Conservation (phyloP, 2,329 filamentous ascomycete species). For the Alternaria triticina region DNA sequence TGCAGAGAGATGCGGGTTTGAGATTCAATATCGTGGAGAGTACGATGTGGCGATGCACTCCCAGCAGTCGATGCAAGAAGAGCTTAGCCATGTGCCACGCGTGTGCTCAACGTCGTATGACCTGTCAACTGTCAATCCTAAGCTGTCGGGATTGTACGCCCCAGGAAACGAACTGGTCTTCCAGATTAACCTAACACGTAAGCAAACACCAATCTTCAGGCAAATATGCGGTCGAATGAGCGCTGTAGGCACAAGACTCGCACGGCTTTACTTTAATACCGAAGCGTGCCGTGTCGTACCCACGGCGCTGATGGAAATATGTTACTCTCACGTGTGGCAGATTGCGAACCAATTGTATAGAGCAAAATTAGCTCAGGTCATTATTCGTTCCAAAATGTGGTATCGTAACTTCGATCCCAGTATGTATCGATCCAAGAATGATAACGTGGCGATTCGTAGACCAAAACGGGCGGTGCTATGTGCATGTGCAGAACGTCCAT, state of each 20-base stretch:
- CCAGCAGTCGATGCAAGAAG: not conserved
- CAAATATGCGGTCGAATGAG: not conserved
- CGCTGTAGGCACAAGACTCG: not conserved
- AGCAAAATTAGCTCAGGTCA: constrained; percentile 19
- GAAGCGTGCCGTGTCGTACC: not conserved
- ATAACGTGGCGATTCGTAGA: constrained; percentile 4
- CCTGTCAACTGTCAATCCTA: constrained; percentile 1
- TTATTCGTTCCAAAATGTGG: constrained; percentile 28
- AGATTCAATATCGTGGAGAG: not conserved
- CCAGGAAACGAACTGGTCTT: not conserved
- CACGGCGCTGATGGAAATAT: not conserved
- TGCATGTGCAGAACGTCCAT: constrained; percentile 1
- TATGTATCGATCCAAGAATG: constrained; percentile 10
- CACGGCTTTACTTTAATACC: constrained; percentile 1
- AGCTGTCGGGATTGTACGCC: not conserved
- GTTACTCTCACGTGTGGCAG: constrained; percentile 6
- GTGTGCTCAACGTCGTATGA: not conserved
- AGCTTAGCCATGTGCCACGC: constrained; percentile 1
- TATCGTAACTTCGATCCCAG: constrained; percentile 18
- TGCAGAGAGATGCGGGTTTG: not conserved
- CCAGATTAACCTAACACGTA: not conserved
- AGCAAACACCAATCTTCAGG: constrained; percentile 4
- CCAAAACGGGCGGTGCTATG: constrained; percentile 5
- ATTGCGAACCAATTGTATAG: constrained; percentile 13
- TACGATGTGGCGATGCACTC: not conserved